Percentiles rank a stretch among this genome's conserved stretches.
phyloP scores from a whole-genome alignment of 2,329 filamentous ascomycete genomes.

The Ophidiomyces ophidiicola region DNA sequence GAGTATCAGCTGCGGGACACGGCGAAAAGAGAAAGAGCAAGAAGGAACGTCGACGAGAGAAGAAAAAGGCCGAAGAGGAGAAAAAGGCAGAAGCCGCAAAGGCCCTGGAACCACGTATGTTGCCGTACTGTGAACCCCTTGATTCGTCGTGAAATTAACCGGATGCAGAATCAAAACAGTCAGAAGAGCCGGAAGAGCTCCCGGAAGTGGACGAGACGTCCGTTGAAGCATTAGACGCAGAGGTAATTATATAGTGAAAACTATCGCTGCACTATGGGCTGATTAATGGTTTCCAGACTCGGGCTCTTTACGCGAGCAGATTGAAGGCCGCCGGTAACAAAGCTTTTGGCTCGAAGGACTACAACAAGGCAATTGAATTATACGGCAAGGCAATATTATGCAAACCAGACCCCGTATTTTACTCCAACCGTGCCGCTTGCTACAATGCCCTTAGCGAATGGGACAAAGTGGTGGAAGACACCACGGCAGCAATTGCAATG shows the following conservation, averaged over 20 bases:
- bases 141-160: not conserved
- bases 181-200: slow-evolving; percentile 52
- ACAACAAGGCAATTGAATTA: slow-evolving; percentile 82
- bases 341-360: slow-evolving; percentile 87
- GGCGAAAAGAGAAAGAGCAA: slow-evolving; percentile 62
- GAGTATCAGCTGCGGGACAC: slow-evolving; percentile 26
- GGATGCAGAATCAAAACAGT: slow-evolving; percentile 39
- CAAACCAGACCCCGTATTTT: slow-evolving; percentile 95
- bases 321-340: slow-evolving; percentile 94
- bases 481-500: slow-evolving; percentile 83
- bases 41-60: slow-evolving; percentile 79
- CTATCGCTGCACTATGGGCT: no score
- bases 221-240: slow-evolving; percentile 35
- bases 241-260: no score
- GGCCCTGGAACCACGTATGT: slow-evolving; percentile 26
- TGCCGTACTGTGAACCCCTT: slow-evolving; percentile 14
- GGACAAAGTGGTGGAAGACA: slow-evolving; percentile 95
- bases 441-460: slow-evolving; percentile 87
- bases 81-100: slow-evolving; percentile 38
- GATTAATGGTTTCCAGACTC: slow-evolving; percentile 42
- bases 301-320: slow-evolving; percentile 77
- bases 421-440: slow-evolving; percentile 96
- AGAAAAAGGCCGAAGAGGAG: slow-evolving; percentile 51
- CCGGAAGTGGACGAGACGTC: slow-evolving; percentile 49
- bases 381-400: slow-evolving; percentile 94